A percentile compares a stretch with the other conserved stretches of the same genome.
phyloP scores from a whole-genome alignment of 2,329 filamentous ascomycete species.

The Colletotrichum viniferum region DNA sequence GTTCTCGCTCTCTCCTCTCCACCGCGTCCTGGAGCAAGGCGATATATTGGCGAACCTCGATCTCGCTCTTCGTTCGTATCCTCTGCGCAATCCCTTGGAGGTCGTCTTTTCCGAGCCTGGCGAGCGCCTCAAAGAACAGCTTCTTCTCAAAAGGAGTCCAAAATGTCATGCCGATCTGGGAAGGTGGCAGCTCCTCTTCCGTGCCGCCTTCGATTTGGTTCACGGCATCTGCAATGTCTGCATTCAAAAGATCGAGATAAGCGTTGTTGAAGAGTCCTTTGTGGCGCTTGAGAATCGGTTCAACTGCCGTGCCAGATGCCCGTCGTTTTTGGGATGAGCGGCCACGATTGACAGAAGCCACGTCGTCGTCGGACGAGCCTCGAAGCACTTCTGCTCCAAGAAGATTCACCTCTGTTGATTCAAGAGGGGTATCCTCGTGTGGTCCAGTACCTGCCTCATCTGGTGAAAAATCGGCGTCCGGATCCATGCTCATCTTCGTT shows the following conservation, averaged over 20 bases:
- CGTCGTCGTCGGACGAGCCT: neutral
- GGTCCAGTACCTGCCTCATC: neutral
- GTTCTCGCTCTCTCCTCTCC: slow-evolving; percentile 40
- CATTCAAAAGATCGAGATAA: slow-evolving; percentile 60
- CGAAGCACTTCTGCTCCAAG: neutral
- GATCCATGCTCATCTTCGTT: slow-evolving; percentile 31
- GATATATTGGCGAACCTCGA: slow-evolving; percentile 77
- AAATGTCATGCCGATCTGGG: slow-evolving; percentile 69
- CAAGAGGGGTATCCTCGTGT: neutral
- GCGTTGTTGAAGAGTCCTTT: slow-evolving; percentile 45
- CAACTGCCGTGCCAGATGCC: slow-evolving; percentile 26
- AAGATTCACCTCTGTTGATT: neutral
- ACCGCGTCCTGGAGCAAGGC: slow-evolving; percentile 60
- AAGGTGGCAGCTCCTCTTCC: slow-evolving; percentile 37
- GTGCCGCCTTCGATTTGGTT: slow-evolving; percentile 35
- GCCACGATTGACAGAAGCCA: neutral
- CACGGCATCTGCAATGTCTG: slow-evolving; percentile 60
- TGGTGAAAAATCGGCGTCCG: slow-evolving; percentile 25
- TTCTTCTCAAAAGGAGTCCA: slow-evolving; percentile 79
- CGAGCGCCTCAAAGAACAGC: slow-evolving; percentile 68
- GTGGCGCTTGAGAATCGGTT: slow-evolving; percentile 48
- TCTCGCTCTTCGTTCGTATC: slow-evolving; percentile 72
- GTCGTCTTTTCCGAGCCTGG: slow-evolving; percentile 67
- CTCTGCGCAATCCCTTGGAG: slow-evolving; percentile 64
- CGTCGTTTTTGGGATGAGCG: slow-evolving; percentile 32